Base-by-base conservation (phyloP, 2,329 filamentous ascomycete species). In the Neobulgaria alba region DNA sequence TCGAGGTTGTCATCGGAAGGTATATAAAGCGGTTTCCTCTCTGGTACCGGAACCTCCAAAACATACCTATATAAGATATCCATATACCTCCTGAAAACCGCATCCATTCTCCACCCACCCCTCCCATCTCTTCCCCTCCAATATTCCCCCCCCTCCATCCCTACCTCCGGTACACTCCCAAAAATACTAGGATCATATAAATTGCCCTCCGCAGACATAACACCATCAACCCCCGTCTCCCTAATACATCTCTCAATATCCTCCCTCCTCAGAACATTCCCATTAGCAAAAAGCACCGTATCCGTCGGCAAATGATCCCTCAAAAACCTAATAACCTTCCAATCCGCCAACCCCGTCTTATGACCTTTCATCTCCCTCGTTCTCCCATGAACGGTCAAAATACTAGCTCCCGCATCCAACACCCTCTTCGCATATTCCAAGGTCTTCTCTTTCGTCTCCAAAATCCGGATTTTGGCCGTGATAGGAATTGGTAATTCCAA, bases 141-240 rank as follows among this genome's bases (percentile, higher is more conserved):
- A 62, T 92, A 96, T 55, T 93, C 88, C 44, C 82, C 72, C 0
- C 77, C 78, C 60, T 85, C 78, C 34, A 78, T 62, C 0, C 79
- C 83, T 0, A 67, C 55, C 0, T 73, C 60, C 0, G 87, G 87
- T 12, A 78, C 70, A 21, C 69, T 64, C 10, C 82, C 78, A 57
- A 98, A 98, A 32, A 98, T 82, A 2, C 78, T 79, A 0, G 92
- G 92, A 58, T 98, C 87, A 57, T 87, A 90, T 0, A 98, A 72
- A 58, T 95, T 95, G 0, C 88, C 92, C 63, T 98, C 92, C 4
- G 92, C 92, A 51, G 83, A 90, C 92, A 98, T 96, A 38, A 98
- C 78, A 14, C 75, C 92, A 61, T 98, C 92, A 2, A 82, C 90
- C 1, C 89, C 88, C 1, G 92, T 98, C 3, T 72, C 85, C 36